Evolutionary conservation across 495 filamentous ascomycete species (phyloP), one percentile per base, ranked within the genome.

Genomic region (Neurospora pannonica): DNA sequence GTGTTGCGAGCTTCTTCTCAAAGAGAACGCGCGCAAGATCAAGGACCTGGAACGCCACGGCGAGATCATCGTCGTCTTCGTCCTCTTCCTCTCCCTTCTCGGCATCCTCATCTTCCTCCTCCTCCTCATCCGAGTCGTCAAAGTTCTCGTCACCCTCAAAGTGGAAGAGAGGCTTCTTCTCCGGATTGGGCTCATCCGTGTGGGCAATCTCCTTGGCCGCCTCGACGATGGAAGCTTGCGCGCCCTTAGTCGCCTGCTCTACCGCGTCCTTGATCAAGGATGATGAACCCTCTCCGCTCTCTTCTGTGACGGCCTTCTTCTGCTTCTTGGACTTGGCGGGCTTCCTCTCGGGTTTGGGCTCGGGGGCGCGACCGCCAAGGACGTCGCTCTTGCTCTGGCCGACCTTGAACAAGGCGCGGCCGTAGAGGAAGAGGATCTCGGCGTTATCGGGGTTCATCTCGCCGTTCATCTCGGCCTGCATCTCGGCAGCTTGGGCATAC

Each of bases 101-200:
- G 38, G 73, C 81, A 34, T 76, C 84, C 21, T 83, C 84, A 38
- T 86, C 86, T 34, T 90, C 92, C 31, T 94, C 94, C 28, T 83
- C 84, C 42, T 87, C 87, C 38, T 90, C 92, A 37, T 94, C 94
- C 1, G 90, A 91, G 70, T 94, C 92, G 42, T 93, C 93, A 83
- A 92, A 97, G 78, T 97, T 94, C 81, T 97, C 95, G 76, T 98
- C 96, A 60, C 97, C 97, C 1, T 90, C 92, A 77, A 98, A 97
- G 75, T 96, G 92, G 81, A 99, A 98, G 71, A 92, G 89, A 1
- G 93, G 88, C 81, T 94, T 95, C 74, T 85, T 88, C 74, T 78
- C 79, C 7, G 71, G 37, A 19, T 31, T 43, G 48, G 79, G 81
- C 67, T 54, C 78, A 13, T 77, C 80, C 74, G 81, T 82, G 19